These are phyloP conservation scores for Solanum virginianum DNA, from an alignment of 257 asterid genomes.

Conservation along the genomic window DNA sequence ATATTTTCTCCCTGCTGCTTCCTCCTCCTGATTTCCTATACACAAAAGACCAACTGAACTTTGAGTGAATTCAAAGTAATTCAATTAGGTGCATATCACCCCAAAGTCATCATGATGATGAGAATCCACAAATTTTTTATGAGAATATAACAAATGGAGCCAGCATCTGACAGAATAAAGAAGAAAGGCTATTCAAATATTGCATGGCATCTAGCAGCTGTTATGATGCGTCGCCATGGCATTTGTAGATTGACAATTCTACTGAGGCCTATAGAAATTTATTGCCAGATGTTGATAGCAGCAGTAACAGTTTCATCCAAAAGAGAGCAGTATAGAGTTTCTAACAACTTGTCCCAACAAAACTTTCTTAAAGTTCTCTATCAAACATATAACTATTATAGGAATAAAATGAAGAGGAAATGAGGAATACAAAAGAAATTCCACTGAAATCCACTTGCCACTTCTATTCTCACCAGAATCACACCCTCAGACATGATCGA, in stretches of 20 bases:
- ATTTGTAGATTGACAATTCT: background rate
- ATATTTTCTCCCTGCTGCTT: conserved; percentile 43
- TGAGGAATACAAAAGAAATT: background rate
- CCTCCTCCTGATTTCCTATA: conserved; percentile 86
- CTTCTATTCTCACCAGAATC: background rate
- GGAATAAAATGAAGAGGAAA: background rate
- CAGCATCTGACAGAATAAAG: background rate
- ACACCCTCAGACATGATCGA: background rate
- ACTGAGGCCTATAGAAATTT: background rate
- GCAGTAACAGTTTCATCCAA: background rate
- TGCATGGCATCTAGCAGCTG: background rate
- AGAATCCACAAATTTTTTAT: background rate
- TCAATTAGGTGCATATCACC: background rate
- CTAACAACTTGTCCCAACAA: background rate
- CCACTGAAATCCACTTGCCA: background rate
- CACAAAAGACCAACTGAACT: background rate
- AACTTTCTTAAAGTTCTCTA: background rate
- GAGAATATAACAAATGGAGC: background rate
- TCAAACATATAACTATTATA: background rate
- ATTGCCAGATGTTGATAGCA: background rate
- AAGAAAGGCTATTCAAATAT: background rate
- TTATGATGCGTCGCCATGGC: background rate
- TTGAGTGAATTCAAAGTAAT: background rate
- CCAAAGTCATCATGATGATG: background rate
- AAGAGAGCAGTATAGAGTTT: background rate